Percentiles rank a stretch among this genome's conserved stretches.
These are phyloP conservation scores for Lathyrus oleraceus DNA, from an alignment of 306 rosid species.

Conservation along the genomic window DNA sequence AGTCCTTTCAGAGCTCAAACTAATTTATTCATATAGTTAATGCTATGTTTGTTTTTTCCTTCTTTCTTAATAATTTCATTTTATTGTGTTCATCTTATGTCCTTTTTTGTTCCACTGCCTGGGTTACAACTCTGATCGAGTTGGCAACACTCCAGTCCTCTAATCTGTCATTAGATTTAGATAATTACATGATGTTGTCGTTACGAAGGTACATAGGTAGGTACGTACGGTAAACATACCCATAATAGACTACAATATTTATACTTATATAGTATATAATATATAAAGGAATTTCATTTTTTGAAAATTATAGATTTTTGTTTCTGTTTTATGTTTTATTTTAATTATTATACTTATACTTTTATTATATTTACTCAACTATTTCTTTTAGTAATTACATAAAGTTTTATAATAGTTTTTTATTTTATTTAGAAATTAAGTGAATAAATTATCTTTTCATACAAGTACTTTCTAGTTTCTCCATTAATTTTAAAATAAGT, in stretches of 20 bases:
- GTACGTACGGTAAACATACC: constrained; percentile 25
- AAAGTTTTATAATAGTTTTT: too few species aligned
- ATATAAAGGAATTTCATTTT: too few species aligned
- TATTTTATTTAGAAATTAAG: too few species aligned
- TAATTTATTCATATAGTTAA: constrained; percentile 28
- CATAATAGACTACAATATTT: background rate
- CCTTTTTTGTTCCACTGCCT: constrained; percentile 38
- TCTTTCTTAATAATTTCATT: constrained; percentile 8
- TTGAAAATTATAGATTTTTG: too few species aligned
- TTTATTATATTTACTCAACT: too few species aligned
- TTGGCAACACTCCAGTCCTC: constrained; percentile 36
- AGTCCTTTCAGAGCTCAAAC: constrained; percentile 11
- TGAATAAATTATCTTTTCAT: too few species aligned
- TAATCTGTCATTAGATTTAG: constrained; percentile 39
- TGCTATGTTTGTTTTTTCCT: constrained; percentile 15
- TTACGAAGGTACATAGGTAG: constrained; percentile 38
- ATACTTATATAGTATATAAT: background rate
- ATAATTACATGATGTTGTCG: constrained; percentile 34
- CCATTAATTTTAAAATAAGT: too few species aligned
- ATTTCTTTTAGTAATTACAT: too few species aligned
- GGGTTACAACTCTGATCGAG: constrained; percentile 44
- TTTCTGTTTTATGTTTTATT: too few species aligned
- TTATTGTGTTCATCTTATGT: constrained; percentile 24
- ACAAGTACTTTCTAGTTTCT: too few species aligned
- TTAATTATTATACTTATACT: too few species aligned